Base-by-base conservation (phyloP, 2,329 filamentous ascomycete species). In the Fusarium pseudoanthophilum region DNA sequence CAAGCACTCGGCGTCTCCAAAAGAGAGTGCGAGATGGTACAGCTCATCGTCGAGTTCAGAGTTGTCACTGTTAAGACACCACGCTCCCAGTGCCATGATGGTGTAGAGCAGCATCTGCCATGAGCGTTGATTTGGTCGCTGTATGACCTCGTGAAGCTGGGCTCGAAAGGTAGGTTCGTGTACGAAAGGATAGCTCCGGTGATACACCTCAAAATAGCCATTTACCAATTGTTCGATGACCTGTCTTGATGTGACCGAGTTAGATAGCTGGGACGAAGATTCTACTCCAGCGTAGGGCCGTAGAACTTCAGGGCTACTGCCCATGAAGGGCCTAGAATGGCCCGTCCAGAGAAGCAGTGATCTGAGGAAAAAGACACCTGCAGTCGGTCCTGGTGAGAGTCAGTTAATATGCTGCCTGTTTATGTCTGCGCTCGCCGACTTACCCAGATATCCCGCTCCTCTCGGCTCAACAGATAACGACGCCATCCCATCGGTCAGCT, bases 71-170 rank as follows among this genome's bases (percentile, higher is more conserved):
- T 52, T 24, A 6, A 52, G 48, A 6, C 48, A 52, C 48, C 48
- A 52, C 1, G 48, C 48, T 8, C 48, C 48, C 2, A 52, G 48
- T 7, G 48, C 48, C 48, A 52, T 52, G 1, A 52, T 26, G 16
- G 48, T 52, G 4, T 52, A 52, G 30, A 52, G 48, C n/a, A 52
- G 30, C 48, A 52, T 52, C n/a, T 52, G 48, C 48, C 30, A 52
- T 11, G 30, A 52, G 2, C 48, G 48, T 26, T 9, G n/a, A 4
- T 52, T 52, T 15, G 48, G 48, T 20, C 48, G 48, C n/a, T 20
- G 48, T 20, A 52, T 52, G 7, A 52, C 48, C n/a, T 52, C 30
- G 11, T 52, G 48, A 20, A 52, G 30, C 30, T 52, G 48, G 9
- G 48, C 48, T 52, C 48, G n/a, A 18, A 52, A 52, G 9, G 48